Conservation (phyloP, 345 rosid species). For the Gossypium bickii region DNA sequence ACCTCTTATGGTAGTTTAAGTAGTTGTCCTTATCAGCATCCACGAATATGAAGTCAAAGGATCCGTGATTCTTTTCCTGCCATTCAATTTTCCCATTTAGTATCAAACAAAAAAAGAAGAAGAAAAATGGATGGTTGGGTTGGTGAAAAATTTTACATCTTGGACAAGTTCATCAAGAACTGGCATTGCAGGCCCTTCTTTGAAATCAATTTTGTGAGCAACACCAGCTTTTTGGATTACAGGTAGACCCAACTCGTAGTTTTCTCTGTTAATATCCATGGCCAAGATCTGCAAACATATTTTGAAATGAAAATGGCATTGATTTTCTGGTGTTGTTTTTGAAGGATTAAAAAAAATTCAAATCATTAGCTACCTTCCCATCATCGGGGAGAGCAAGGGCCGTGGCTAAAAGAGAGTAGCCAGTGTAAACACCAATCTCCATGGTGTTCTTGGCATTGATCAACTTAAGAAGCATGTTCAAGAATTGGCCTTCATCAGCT, state of each 20-base stretch:
- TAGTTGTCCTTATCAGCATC: slow-evolving; percentile 99
- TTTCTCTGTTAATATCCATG: slow-evolving; percentile 87
- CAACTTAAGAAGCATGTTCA: slow-evolving; percentile 89
- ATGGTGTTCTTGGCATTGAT: slow-evolving; percentile 97
- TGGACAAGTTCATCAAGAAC: slow-evolving; percentile 72
- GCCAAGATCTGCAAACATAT: slow-evolving; percentile 63
- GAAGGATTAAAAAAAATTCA: not conserved
- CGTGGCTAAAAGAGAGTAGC: slow-evolving; percentile 93
- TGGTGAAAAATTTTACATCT: slow-evolving; percentile 55
- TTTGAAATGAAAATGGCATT: too few relatives aligned
- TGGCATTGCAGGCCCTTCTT: slow-evolving; percentile 96
- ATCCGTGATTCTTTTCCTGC: slow-evolving; percentile 74
- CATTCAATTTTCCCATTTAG: not conserved
- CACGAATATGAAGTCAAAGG: slow-evolving; percentile 84
- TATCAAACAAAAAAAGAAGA: not conserved
- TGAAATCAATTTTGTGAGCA: slow-evolving; percentile 90
- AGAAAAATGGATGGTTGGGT: not conserved
- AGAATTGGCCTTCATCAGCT: slow-evolving; percentile 94
- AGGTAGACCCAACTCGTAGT: slow-evolving; percentile 89
- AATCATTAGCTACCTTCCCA: slow-evolving; percentile 52
- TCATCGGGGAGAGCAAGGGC: slow-evolving; percentile 96
- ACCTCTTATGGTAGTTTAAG: slow-evolving; percentile 77
- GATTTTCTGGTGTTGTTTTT: not conserved
- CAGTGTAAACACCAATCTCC: slow-evolving; percentile 99
- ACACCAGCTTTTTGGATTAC: slow-evolving; percentile 88